Base-by-base conservation (phyloP, 2,329 filamentous ascomycete species). In the Trichophaea hybrida region DNA sequence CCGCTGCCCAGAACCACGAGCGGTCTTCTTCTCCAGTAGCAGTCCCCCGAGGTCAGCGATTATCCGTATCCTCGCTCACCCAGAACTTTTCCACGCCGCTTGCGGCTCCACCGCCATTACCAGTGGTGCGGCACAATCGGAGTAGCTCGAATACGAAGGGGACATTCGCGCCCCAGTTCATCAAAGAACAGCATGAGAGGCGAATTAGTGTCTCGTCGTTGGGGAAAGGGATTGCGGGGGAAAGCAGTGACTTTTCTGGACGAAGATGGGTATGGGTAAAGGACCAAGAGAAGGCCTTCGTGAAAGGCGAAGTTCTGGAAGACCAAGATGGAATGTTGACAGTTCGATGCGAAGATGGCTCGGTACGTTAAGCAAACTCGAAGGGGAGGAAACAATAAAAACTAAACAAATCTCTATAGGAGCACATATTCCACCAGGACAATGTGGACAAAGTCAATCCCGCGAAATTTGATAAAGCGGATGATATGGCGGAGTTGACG, bases 401-500 rank as follows among this genome's bases (percentile, higher is more conserved):
- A 24, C 24, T 24, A 5, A 13, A 54, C n/a, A 33, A 10, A 40
- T n/a, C 4, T 31, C 7, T 33, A 15, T 66, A 93, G 83, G 88
- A 95, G 81, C 84, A 88, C 67, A 86, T 94, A 70, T 84, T 93
- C 55, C 84, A 91, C 66, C 75, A 80, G 55, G 90, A 97, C 68
- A 85, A 83, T 68, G 89, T 96, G 67, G 94, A 98, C 77, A 97
- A 96, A 74, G 94, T 98, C 76, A 98, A 98, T 74, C 93, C 93
- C 51, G 91, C 91, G 69, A 98, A 98, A 72, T 98, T 98, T 75
- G 93, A 98, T 79, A 98, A 96, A 74, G 91, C 91, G 65, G 89
- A 94, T 75, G 94, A 98, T 73, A 98, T 98, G 93, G 93, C 94
- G 31, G 93, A 98, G 72, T 79, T 98, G 70, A 98, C 93, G 5